Evolutionary conservation across 495 filamentous ascomycete genomes (phyloP).

Genomic region (Aspergillus haitiensis): DNA sequence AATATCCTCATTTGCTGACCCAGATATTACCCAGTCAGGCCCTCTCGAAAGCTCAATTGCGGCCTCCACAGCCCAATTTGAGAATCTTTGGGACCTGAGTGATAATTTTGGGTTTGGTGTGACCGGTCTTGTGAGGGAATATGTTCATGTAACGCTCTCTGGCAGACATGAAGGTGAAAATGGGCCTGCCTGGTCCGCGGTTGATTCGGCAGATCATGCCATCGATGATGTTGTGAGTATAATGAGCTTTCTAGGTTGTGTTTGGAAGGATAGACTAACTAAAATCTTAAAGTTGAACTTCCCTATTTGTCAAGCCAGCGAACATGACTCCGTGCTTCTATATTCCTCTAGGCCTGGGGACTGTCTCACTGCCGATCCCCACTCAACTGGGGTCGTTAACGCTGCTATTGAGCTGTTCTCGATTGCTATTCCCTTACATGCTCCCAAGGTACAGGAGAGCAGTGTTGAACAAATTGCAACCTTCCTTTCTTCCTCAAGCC

Average conservation of each 20-base stretch:
- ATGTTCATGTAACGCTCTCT: conserved; percentile 67
- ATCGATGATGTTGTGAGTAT: conserved; percentile 66
- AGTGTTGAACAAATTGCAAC: conserved; percentile 90
- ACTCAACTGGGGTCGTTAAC: conserved; percentile 90
- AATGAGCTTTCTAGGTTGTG: neutral
- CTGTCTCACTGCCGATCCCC: conserved; percentile 67
- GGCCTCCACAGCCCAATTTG: conserved; percentile 84
- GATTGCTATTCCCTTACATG: conserved; percentile 82
- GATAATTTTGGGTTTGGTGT: conserved; percentile 95
- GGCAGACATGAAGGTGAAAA: conserved; percentile 64
- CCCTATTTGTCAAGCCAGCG: conserved; percentile 77
- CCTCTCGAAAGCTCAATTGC: conserved; percentile 91
- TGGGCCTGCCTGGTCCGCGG: conserved; percentile 59
- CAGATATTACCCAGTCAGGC: conserved; percentile 79
- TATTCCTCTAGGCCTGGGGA: conserved; percentile 59
- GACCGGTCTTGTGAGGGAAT: conserved; percentile 77
- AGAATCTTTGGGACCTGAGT: conserved; percentile 89
- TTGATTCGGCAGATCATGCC: conserved; percentile 62
- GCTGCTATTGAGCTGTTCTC: conserved; percentile 90
- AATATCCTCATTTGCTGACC: conserved; percentile 88
- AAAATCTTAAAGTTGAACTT: conserved; percentile 52
- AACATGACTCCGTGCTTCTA: conserved; percentile 84
- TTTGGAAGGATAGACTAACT: conserved; percentile 22
- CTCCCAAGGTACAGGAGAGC: conserved; percentile 90
- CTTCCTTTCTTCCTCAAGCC: conserved; percentile 70